Conservation (phyloP, 2,329 filamentous ascomycete species). For the Cladobotryum mycophilum region DNA sequence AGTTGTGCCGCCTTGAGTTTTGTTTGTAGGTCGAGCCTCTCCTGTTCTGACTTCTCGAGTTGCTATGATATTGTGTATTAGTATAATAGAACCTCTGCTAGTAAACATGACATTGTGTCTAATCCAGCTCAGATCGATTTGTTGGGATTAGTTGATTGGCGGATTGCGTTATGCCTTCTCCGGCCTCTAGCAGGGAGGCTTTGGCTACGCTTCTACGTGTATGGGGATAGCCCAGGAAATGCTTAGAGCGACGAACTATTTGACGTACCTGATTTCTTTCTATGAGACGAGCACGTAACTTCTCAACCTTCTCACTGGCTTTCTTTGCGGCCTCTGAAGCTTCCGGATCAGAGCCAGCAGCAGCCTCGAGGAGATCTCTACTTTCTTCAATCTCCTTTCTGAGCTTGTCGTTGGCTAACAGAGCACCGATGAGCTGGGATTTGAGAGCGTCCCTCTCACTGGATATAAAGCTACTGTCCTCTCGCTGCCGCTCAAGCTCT, state of each 20-base stretch:
- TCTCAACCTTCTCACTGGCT: slow-evolving; percentile 49
- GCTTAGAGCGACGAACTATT: neutral
- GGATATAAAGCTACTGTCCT: slow-evolving; percentile 41
- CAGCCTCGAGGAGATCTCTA: slow-evolving; percentile 35
- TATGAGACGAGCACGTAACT: slow-evolving; percentile 48
- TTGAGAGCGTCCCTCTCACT: slow-evolving; percentile 52
- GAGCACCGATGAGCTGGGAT: slow-evolving; percentile 52
- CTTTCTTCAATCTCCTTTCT: slow-evolving; percentile 47
- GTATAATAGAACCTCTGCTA: neutral
- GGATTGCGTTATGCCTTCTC: neutral
- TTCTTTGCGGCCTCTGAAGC: slow-evolving; percentile 34
- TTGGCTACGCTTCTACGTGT: no score
- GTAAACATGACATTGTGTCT: neutral
- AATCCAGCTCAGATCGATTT: neutral
- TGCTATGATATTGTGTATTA: slow-evolving; percentile 34
- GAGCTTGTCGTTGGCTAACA: slow-evolving; percentile 55
- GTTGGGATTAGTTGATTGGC: neutral
- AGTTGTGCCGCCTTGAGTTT: slow-evolving; percentile 48
- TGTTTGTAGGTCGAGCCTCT: slow-evolving; percentile 49
- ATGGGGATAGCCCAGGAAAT: neutral
- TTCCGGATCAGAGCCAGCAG: slow-evolving; percentile 29
- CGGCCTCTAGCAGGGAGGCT: neutral
- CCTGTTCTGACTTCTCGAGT: slow-evolving; percentile 52
- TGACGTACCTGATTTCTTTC: slow-evolving; percentile 54
- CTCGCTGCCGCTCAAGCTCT: slow-evolving; percentile 51